Percentiles rank a stretch among this genome's conserved stretches.
Conservation (phyloP, 2,329 filamentous ascomycete species). For the Cladorrhinum sp. region DNA sequence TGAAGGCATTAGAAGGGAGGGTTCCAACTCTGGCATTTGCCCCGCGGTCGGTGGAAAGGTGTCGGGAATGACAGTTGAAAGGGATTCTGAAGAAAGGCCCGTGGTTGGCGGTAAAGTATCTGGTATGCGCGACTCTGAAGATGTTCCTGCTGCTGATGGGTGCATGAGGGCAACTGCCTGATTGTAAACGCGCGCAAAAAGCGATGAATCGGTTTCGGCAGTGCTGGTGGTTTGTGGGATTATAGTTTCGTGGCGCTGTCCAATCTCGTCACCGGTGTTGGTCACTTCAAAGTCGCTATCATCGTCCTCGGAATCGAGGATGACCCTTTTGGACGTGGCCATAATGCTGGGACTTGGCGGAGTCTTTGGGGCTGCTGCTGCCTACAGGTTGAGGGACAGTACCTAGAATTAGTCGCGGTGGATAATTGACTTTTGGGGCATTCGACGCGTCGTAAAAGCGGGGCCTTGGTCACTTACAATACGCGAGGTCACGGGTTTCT, state of each 20-base stretch:
- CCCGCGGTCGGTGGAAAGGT: neutral
- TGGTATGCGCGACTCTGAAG: constrained; percentile 4
- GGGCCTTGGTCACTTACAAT: neutral
- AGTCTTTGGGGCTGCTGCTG: neutral
- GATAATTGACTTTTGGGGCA: neutral
- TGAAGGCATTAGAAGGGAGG: neutral
- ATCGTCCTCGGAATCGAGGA: constrained; percentile 36
- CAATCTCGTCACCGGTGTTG: constrained; percentile 2
- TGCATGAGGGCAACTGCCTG: constrained; percentile 28
- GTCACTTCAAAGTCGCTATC: constrained; percentile 23
- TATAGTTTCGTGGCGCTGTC: neutral
- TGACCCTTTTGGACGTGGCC: constrained; percentile 26
- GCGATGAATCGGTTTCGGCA: constrained; percentile 46
- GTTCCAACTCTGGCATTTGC: constrained; percentile 10
- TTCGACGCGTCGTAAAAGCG: neutral
- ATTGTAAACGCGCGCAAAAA: constrained; percentile 47
- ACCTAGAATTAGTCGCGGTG: neutral
- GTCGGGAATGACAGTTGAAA: neutral
- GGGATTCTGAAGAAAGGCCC: neutral
- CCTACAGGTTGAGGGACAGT: neutral
- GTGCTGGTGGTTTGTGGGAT: constrained; percentile 17
- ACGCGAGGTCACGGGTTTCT: constrained; percentile 6
- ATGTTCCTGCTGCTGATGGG: neutral
- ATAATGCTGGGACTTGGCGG: constrained; percentile 17
- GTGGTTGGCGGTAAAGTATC: neutral